A percentile compares a stretch with the other conserved stretches of the same genome.
Conservation (phyloP, 176 grass and related monocot genomes). For the Carex kokanica region DNA sequence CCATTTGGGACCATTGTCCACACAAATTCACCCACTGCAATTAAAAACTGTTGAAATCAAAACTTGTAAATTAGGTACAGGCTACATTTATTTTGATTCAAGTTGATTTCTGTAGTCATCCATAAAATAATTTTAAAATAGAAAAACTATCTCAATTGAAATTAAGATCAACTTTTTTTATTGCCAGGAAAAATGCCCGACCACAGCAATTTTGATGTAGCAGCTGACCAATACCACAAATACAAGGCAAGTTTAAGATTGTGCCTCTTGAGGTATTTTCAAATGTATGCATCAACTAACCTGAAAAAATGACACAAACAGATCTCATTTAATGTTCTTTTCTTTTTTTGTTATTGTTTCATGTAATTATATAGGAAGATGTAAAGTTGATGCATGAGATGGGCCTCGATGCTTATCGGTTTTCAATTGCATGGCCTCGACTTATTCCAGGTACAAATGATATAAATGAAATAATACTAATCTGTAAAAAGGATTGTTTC, state of each 20-base stretch:
- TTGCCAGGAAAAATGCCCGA: constrained; percentile 43
- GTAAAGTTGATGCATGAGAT: constrained; percentile 79
- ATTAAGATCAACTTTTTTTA: neutral
- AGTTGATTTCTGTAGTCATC: neutral
- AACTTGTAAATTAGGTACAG: neutral
- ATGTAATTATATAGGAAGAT: constrained; percentile 53
- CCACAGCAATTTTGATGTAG: constrained; percentile 38
- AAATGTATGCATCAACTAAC: neutral
- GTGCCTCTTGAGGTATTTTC: neutral
- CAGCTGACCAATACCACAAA: constrained; percentile 72
- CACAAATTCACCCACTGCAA: neutral
- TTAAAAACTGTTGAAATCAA: neutral
- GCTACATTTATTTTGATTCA: neutral
- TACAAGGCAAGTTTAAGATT: constrained; percentile 49
- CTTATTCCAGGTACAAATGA: constrained; percentile 51
- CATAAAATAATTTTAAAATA: neutral
- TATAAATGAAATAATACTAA: neutral
- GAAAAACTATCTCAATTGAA: neutral
- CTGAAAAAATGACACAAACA: neutral
- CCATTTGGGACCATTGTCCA: neutral
- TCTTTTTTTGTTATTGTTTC: neutral
- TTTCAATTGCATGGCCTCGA: constrained; percentile 69
- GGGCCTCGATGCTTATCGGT: constrained; percentile 80
- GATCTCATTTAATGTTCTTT: neutral
- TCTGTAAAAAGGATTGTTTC: neutral